phyloP scores from a whole-genome alignment of 1,139 yeast species.

The Geotrichum bryndzae region DNA sequence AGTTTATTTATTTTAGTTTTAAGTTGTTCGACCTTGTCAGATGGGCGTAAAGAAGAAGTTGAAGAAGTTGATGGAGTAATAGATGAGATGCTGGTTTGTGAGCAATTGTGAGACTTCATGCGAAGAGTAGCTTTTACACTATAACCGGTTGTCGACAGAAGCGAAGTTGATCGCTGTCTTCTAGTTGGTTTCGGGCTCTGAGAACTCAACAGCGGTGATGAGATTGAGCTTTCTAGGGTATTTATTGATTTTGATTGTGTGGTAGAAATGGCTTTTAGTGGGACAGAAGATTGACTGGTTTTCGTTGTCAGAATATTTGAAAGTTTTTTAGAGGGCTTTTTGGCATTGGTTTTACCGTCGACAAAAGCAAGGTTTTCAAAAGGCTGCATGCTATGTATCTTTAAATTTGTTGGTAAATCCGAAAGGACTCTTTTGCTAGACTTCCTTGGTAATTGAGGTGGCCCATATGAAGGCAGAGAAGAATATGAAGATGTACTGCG shows the following conservation, averaged over 20 bases:
- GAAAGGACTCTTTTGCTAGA: neutral
- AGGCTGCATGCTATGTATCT: neutral
- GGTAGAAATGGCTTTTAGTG: neutral
- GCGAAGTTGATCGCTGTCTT: neutral
- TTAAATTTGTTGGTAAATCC: neutral
- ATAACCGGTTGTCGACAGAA: neutral
- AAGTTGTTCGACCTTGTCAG: constrained; percentile 27
- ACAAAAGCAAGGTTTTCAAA: neutral
- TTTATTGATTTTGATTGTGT: neutral
- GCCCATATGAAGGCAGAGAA: neutral
- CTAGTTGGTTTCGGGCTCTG: neutral
- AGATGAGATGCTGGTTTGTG: neutral
- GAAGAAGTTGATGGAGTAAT: neutral
- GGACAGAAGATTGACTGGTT: neutral
- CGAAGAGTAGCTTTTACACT: constrained; percentile 5
- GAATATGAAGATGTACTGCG: neutral
- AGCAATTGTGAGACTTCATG: constrained; percentile 4
- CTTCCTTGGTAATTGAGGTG: neutral
- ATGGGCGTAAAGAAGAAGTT: neutral
- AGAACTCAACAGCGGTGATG: neutral
- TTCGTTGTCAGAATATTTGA: neutral
- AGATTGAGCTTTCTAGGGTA: neutral
- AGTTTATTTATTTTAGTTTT: constrained; percentile 30
- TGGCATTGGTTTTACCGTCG: neutral
- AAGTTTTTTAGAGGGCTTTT: neutral